Evolutionary conservation across 2,329 filamentous ascomycete species (phyloP).

Genomic region (Incumbomyces lentus): DNA sequence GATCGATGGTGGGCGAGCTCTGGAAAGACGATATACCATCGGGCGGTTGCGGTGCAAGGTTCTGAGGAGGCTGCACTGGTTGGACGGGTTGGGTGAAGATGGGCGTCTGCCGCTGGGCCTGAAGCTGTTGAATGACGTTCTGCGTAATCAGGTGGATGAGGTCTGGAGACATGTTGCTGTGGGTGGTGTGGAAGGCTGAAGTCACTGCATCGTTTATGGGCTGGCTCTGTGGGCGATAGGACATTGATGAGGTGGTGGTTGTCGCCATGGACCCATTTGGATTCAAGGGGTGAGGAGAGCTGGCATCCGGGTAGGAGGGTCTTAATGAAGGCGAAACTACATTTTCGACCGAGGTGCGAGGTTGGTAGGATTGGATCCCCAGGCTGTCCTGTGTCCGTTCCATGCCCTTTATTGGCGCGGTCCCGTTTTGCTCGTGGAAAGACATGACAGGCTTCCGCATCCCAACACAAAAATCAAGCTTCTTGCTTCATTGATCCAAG

Average conservation of each 20-base stretch:
- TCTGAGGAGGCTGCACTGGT: constrained; percentile 9
- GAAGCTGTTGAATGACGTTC: constrained; percentile 50
- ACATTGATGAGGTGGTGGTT: constrained; percentile 8
- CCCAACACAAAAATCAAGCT: not conserved
- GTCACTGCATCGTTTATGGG: constrained; percentile 49
- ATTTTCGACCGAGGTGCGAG: not conserved
- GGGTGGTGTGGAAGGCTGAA: constrained; percentile 40
- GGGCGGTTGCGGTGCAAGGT: not conserved
- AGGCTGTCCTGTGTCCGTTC: not conserved
- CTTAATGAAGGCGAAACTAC: not conserved
- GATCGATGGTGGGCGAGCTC: constrained; percentile 32
- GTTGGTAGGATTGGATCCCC: not conserved
- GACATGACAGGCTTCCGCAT: constrained; percentile 5
- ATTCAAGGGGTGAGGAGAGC: constrained; percentile 10
- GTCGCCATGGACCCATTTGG: constrained; percentile 11
- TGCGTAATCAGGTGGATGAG: constrained; percentile 47
- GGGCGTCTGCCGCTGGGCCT: constrained; percentile 30
- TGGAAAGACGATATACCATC: constrained; percentile 32
- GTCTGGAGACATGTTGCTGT: constrained; percentile 42
- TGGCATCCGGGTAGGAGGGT: constrained; percentile 10
- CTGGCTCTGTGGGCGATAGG: constrained; percentile 25
- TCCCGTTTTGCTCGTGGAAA: not conserved
- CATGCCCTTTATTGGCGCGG: not conserved
- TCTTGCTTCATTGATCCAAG: not conserved
- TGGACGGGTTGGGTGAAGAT: constrained; percentile 26